These are phyloP conservation scores for Antarctomyces pellizariae DNA, from an alignment of 495 filamentous ascomycete species.

Conservation along the genomic window DNA sequence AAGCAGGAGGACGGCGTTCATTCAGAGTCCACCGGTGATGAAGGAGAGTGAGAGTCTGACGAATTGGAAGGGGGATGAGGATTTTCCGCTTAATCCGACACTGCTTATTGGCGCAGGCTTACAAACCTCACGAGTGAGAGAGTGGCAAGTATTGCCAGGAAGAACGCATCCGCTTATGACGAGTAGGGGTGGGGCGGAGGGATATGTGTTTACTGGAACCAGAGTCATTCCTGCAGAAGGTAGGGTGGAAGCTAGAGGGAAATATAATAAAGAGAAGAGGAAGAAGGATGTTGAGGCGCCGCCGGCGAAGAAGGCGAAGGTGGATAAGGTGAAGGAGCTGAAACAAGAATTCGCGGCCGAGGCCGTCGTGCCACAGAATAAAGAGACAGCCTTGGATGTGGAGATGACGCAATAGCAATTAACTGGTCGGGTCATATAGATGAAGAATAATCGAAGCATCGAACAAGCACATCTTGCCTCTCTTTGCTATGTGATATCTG, in stretches of 20 bases:
- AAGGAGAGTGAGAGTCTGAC: conserved; percentile 16
- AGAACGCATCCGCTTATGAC: conserved; percentile 91
- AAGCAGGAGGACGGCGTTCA: conserved; percentile 48
- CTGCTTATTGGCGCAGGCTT: conserved; percentile 55
- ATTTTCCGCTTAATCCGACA: conserved; percentile 68
- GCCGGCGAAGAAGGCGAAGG: conserved; percentile 2
- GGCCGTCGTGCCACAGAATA: conserved; percentile 2
- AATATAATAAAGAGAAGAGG: conserved; percentile 29
- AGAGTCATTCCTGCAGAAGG: conserved; percentile 57
- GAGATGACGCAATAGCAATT: neutral
- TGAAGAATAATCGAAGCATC: neutral
- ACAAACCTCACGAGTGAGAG: conserved; percentile 47
- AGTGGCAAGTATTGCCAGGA: conserved; percentile 80
- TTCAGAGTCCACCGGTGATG: conserved; percentile 11
- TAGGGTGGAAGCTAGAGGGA: conserved; percentile 61
- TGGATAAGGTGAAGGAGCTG: conserved; percentile 2
- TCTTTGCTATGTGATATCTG: neutral
- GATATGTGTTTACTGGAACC: conserved; percentile 68
- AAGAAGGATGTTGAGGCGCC: conserved; percentile 24
- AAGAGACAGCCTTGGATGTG: neutral
- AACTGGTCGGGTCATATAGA: neutral
- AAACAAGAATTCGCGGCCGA: conserved; percentile 1
- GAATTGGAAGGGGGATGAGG: conserved; percentile 30
- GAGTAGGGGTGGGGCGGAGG: conserved; percentile 63
- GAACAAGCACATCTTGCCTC: neutral